These are phyloP conservation scores for Trametes cingulata DNA, from an alignment of 768 basidiomycete genomes.

Conservation along the genomic window DNA sequence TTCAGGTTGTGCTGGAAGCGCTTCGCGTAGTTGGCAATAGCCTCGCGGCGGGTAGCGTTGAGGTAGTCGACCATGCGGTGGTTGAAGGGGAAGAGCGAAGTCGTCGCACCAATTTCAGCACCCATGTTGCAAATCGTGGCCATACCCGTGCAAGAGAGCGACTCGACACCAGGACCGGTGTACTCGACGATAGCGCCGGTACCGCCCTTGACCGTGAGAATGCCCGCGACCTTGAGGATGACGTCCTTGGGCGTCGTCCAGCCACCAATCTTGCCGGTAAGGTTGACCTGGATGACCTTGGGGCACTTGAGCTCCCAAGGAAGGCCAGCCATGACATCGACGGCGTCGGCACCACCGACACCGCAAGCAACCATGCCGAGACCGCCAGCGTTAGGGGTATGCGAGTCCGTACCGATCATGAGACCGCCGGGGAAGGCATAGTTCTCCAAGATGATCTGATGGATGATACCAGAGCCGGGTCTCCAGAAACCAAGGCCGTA, in stretches of 20 bases:
- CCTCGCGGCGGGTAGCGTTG: constrained; percentile 88
- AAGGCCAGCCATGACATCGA: constrained; percentile 97
- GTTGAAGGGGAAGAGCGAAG: constrained; percentile 99
- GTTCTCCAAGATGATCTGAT: constrained; percentile 99
- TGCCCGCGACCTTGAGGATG: constrained; percentile 98
- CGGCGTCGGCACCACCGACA: constrained; percentile 99
- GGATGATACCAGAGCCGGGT: constrained; percentile 98
- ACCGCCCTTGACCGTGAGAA: constrained; percentile 98
- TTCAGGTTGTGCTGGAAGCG: constrained; percentile 87
- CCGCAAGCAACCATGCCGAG: constrained; percentile 99
- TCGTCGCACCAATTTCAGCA: constrained; percentile 99
- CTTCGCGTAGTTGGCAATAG: constrained; percentile 88
- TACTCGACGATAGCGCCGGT: constrained; percentile 99
- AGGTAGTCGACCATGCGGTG: constrained; percentile 90
- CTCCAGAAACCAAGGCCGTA: constrained; percentile 99
- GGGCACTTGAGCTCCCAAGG: constrained; percentile 99
- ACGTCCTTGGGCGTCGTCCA: constrained; percentile 99
- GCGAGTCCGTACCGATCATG: constrained; percentile 99
- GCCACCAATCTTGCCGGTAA: constrained; percentile 91
- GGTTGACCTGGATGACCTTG: constrained; percentile 97
- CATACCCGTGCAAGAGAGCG: constrained; percentile 98
- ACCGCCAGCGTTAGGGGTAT: constrained; percentile 99
- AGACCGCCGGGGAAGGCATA: constrained; percentile 99
- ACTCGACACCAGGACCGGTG: constrained; percentile 91
- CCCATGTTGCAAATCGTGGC: constrained; percentile 99